Conservation (phyloP, 352 stramenopile species). For the Globisporangium canariense region DNA sequence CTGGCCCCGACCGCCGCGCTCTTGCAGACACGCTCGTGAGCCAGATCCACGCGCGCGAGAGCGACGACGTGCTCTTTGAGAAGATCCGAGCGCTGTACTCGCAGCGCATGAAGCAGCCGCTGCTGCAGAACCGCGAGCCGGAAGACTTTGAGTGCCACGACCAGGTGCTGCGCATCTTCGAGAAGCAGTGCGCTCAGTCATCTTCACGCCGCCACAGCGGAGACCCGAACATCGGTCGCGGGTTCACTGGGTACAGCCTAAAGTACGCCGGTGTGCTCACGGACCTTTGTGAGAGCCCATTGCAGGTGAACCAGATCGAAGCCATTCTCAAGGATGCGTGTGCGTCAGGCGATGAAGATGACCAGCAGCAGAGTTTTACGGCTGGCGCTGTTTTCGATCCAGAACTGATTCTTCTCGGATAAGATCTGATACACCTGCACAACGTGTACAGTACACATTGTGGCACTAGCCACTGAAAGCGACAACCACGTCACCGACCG, state of each 20-base stretch:
- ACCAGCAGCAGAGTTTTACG: not conserved
- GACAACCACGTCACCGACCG: not conserved
- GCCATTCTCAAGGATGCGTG: conserved; percentile 35
- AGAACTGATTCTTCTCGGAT: conserved; percentile 15
- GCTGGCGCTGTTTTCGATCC: conserved; percentile 21
- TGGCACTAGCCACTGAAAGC: conserved; percentile 1
- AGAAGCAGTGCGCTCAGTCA: conserved; percentile 19
- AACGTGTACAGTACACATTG: not conserved
- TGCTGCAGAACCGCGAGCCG: conserved; percentile 25
- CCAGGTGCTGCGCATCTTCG: conserved; percentile 26
- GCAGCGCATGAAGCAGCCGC: conserved; percentile 17
- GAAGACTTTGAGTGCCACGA: conserved; percentile 39
- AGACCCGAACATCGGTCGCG: conserved; percentile 27
- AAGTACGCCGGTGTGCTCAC: conserved; percentile 53
- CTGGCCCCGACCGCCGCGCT: conserved; percentile 28
- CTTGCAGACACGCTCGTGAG: conserved; percentile 42
- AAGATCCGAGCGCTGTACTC: conserved; percentile 37
- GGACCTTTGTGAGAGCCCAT: conserved; percentile 38
- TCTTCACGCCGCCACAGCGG: conserved; percentile 13
- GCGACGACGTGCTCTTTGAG: conserved; percentile 53
- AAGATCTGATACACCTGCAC: conserved; percentile 2
- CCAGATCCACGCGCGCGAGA: conserved; percentile 43
- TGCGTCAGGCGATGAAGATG: not conserved
- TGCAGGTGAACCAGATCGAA: conserved; percentile 24
- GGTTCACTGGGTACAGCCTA: conserved; percentile 65